Evolutionary conservation across 1,284 basidiomycete species (phyloP).

Genomic region (Wallemia hederae): DNA sequence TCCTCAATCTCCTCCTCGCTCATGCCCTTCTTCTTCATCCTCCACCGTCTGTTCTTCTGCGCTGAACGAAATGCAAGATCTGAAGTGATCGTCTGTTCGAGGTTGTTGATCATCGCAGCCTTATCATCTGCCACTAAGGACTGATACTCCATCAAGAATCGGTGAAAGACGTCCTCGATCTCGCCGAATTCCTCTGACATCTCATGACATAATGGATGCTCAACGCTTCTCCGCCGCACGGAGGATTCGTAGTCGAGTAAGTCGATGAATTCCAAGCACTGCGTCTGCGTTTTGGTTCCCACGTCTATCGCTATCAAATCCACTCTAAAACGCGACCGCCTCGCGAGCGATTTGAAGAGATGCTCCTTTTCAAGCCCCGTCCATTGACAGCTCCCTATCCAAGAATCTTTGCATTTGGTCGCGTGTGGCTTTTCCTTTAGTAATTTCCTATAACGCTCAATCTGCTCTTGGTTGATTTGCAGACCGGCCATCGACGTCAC

Average conservation of each 20-base stretch:
- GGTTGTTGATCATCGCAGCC: background rate
- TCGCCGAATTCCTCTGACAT: background rate
- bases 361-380: background rate
- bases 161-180: background rate
- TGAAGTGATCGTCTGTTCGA: background rate
- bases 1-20: background rate
- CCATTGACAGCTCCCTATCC: background rate
- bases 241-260: background rate
- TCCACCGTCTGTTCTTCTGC: background rate
- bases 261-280: background rate
- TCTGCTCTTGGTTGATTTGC: no score
- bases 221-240: background rate
- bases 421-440: no score
- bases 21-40: background rate
- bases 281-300: background rate
- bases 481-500: background rate
- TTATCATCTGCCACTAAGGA: background rate
- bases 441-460: no score
- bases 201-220: background rate
- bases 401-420: background rate
- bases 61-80: background rate
- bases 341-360: background rate
- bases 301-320: background rate
- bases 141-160: background rate
- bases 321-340: background rate